Percentiles rank a stretch among this genome's conserved stretches.
Conservation (phyloP, 2,329 filamentous ascomycete genomes). For the Zalaria sp. region DNA sequence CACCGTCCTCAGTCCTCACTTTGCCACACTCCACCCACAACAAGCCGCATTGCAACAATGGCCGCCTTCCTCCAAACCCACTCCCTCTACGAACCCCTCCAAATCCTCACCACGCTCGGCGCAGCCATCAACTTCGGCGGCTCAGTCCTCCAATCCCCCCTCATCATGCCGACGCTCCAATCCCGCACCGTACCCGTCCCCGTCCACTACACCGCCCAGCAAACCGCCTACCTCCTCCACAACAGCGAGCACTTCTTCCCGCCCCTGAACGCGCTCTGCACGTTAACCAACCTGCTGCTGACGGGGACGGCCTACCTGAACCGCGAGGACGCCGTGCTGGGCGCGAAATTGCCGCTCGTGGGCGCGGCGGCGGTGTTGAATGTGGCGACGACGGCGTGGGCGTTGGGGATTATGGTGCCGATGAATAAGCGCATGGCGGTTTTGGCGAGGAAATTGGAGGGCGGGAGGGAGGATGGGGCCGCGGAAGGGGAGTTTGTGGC, state of each 20-base stretch:
- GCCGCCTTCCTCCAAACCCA: not conserved
- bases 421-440: slow-evolving; percentile 16
- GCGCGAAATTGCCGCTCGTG: slow-evolving; percentile 13
- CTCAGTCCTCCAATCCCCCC: slow-evolving; percentile 17
- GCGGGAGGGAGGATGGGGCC: slow-evolving; percentile 6
- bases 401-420: slow-evolving; percentile 16
- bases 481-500: slow-evolving; percentile 15
- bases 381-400: slow-evolving; percentile 15
- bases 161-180: slow-evolving; percentile 17
- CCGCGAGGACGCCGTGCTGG: slow-evolving; percentile 9
- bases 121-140: slow-evolving; percentile 18
- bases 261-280: slow-evolving; percentile 15
- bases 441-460: slow-evolving; percentile 10
- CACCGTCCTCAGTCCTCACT: too few species aligned
- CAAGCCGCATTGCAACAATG: not conserved
- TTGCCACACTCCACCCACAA: too few species aligned
- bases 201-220: slow-evolving; percentile 12
- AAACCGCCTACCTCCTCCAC: slow-evolving; percentile 15
- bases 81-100: slow-evolving; percentile 5
- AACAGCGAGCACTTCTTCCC: slow-evolving; percentile 18
- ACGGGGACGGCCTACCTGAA: slow-evolving; percentile 12
- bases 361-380: slow-evolving; percentile 10
- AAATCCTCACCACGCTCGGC: slow-evolving; percentile 12
- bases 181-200: slow-evolving; percentile 11
- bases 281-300: slow-evolving; percentile 15